Evolutionary conservation across 768 basidiomycete genomes (phyloP), one percentile per base, ranked within the genome.

Genomic region (Amanita muscaria): DNA sequence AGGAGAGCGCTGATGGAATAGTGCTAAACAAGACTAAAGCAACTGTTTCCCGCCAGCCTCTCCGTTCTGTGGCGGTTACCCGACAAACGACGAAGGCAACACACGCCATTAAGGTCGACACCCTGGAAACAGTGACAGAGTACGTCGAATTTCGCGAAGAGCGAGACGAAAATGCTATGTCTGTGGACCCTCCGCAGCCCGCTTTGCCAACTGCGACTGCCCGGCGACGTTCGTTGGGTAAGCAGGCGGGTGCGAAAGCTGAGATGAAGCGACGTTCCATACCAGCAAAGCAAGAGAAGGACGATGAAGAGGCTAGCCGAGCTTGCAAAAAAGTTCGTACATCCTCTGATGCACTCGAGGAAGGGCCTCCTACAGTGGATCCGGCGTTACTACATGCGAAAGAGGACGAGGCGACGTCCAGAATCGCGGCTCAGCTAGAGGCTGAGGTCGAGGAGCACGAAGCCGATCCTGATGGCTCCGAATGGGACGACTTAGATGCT

Each of bases 401-500:
- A 40, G 73, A 75, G 22, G 70, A 73, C 9, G 67, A 54, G 11
- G 65, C 67, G 31, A 55, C 61, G 32, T 67, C 67, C 3, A 69
- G 67, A 6, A 63, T 74, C 24, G 64, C 59, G 10, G 71, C 67
- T 24, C 75, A 78, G 48, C 64, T 69, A 29, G 82, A 83, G 42
- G 63, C 64, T 2, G 68, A 66, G 43, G 64, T 69, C 15, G 66
- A 78, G 24, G 76, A 79, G 49, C 59, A 55, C 3, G 86, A 86
- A 57, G 80, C 76, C 3, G 81, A 83, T 51, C 80, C 80, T 3
- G 69, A 83, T 43, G 67, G 70, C 67, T 70, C 70, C 9, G 53
- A 64, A 30, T 98, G 91, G 93, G 86, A 86, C 23, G 94, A 98
- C 56, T 74, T 98, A 12, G 96, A 99, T 51, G 82, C 79, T 1